Base-by-base conservation (phyloP, 2,329 filamentous ascomycete genomes). In the Aspergillus pseudoterreus region DNA sequence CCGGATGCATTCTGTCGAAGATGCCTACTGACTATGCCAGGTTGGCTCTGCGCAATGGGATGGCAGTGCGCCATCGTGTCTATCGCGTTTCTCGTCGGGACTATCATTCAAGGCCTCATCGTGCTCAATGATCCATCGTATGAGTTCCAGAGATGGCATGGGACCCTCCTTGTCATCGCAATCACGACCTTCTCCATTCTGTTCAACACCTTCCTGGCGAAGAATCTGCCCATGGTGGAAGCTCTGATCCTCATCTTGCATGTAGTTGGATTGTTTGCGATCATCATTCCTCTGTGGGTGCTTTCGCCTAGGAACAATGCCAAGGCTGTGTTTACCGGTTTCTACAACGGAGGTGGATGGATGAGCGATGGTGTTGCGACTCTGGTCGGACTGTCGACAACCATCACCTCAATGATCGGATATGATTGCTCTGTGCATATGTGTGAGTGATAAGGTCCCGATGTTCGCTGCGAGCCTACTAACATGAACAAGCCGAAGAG, bases 51-150 rank as follows among this genome's bases (percentile, higher is more conserved):
- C 45, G 70, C 70, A 19, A 68, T 72, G 36, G 72, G 71, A 15
- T 78, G 75, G 75, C 74, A 78, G 52, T 71, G 69, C 46, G 71
- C 73, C 15, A 70, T 75, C 21, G 73, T 74, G 6, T 68, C 71
- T 4, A 72, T 73, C 45, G 70, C 69, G 11, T 75, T 74, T 60
- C 67, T 77, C 14, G 72, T 72, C 6, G 75, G 71, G 2, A 72
- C 67, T 4, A 71, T 75, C 38, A 72, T 78, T 3, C 75, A 78
- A 57, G 75, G 73, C 0, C 54, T 79, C 4, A 66, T 76, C 11
- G 67, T 74, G 17, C 60, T 79, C 30, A 76, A 77, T 52, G 60
- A 75, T 45, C 64, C 67, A 1, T 60, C 60, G 2, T 78, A 78
- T 53, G 56, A 55, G 11, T 67, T 71, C 1, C 60, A 75, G 46